Conservation (phyloP, 768 basidiomycete genomes). For the Leccinum obscurum region DNA sequence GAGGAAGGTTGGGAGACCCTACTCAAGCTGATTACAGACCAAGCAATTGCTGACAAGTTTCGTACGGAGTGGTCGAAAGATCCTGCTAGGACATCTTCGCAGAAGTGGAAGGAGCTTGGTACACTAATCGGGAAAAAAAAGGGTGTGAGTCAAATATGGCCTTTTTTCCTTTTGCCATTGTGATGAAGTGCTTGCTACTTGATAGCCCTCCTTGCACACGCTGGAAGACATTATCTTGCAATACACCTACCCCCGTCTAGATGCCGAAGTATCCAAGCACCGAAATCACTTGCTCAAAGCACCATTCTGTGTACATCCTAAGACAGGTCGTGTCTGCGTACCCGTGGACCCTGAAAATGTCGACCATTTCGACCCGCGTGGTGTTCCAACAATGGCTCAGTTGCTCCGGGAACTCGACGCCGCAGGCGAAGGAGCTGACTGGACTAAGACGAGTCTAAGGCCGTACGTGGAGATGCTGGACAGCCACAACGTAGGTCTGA, state of each 20-base stretch:
- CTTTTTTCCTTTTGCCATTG: not conserved
- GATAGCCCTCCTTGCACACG: conserved; percentile 41
- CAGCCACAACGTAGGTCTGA: conserved; percentile 48
- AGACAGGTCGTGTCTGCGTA: conserved; percentile 93
- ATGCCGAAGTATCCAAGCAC: conserved; percentile 96
- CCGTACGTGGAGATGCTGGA: conserved; percentile 92
- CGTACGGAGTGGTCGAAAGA: conserved; percentile 58
- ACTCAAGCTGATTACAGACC: conserved; percentile 72
- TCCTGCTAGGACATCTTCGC: conserved; percentile 53
- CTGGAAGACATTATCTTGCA: conserved; percentile 89
- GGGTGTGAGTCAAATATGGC: conserved; percentile 31
- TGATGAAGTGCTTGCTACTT: not conserved
- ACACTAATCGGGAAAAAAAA: conserved; percentile 31
- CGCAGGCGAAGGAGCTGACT: conserved; percentile 61
- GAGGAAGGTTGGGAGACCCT: conserved; percentile 75
- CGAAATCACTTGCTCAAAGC: conserved; percentile 97
- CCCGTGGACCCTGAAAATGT: conserved; percentile 79
- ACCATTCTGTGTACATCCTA: conserved; percentile 96
- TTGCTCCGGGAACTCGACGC: conserved; percentile 79
- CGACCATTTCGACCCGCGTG: conserved; percentile 79
- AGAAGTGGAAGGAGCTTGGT: conserved; percentile 76
- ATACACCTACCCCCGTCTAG: conserved; percentile 95
- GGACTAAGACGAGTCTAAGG: conserved; percentile 84
- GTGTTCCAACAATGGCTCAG: conserved; percentile 84
- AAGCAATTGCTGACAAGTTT: conserved; percentile 47